A percentile compares a stretch with the other conserved stretches of the same genome.
These are phyloP conservation scores for Neonectria sp. DNA, from an alignment of 2,329 filamentous ascomycete species.

Conservation along the genomic window DNA sequence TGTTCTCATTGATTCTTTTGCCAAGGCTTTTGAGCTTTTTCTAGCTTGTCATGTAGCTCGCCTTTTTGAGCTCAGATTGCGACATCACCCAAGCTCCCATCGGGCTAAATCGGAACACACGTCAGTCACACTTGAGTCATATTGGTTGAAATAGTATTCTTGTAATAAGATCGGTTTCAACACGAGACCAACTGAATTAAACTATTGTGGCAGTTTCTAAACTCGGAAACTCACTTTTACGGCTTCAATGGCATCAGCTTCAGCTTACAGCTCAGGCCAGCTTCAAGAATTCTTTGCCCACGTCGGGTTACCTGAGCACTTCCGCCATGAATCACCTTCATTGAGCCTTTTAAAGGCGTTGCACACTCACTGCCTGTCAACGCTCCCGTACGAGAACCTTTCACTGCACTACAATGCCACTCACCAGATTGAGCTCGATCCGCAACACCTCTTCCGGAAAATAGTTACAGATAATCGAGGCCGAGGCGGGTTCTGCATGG, in stretches of 20 bases:
- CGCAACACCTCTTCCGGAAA: slow-evolving; percentile 64
- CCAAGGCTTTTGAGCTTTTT: neutral
- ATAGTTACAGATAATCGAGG: slow-evolving; percentile 59
- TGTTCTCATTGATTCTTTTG: neutral
- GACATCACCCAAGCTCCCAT: slow-evolving; percentile 12
- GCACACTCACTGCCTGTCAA: slow-evolving; percentile 42
- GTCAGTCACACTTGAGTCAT: slow-evolving; percentile 30
- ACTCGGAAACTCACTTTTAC: neutral
- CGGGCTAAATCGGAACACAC: slow-evolving; percentile 12
- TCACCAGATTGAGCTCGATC: slow-evolving; percentile 60
- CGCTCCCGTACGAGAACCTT: slow-evolving; percentile 71
- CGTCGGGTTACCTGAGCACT: slow-evolving; percentile 25
- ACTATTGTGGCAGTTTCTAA: neutral
- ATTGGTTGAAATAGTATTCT: neutral
- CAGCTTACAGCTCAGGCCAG: slow-evolving; percentile 36
- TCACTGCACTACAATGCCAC: slow-evolving; percentile 65
- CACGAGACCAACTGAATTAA: neutral
- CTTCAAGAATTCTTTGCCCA: slow-evolving; percentile 33
- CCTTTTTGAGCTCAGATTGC: slow-evolving; percentile 29
- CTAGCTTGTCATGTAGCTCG: neutral
- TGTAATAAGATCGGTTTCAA: neutral
- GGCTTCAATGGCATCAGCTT: slow-evolving; percentile 31
- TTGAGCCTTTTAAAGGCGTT: slow-evolving; percentile 35
- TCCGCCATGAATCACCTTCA: slow-evolving; percentile 26
- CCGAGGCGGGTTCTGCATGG: slow-evolving; percentile 74